These are phyloP conservation scores for Lactarius akahatsu DNA, from an alignment of 768 basidiomycete species.

Conservation along the genomic window DNA sequence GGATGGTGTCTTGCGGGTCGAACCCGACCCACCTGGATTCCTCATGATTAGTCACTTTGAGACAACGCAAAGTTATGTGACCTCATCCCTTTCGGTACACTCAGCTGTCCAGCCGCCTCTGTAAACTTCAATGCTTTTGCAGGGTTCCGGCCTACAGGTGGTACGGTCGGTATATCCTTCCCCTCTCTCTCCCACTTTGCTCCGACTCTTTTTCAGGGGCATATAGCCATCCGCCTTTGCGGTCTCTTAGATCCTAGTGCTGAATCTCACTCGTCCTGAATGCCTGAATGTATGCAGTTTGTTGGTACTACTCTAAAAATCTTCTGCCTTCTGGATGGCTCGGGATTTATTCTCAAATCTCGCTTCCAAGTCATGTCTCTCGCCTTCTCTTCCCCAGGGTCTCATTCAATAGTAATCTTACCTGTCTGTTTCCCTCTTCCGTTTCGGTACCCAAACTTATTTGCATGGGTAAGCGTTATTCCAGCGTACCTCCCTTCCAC, in stretches of 20 bases:
- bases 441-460: neutral
- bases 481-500: slow-evolving; percentile 45
- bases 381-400: slow-evolving; percentile 53
- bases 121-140: slow-evolving; percentile 53
- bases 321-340: slow-evolving; percentile 60
- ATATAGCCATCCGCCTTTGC: slow-evolving; percentile 56
- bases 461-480: slow-evolving; percentile 47
- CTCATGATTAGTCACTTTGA: slow-evolving; percentile 52
- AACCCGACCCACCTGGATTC: slow-evolving; percentile 37
- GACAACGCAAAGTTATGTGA: slow-evolving; percentile 68
- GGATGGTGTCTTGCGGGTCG: no score
- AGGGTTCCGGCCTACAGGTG: neutral
- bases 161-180: slow-evolving; percentile 27
- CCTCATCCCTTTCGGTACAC: slow-evolving; percentile 34
- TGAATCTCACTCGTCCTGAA: slow-evolving; percentile 30
- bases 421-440: slow-evolving; percentile 27
- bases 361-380: slow-evolving; percentile 1
- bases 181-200: slow-evolving; percentile 51
- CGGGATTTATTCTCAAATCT: slow-evolving; percentile 43
- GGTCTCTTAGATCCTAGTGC: slow-evolving; percentile 53
- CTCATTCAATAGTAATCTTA: slow-evolving; percentile 48
- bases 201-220: slow-evolving; percentile 51
- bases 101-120: slow-evolving; percentile 54
- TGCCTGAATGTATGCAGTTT: neutral
- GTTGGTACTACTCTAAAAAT: slow-evolving; percentile 40